Evolutionary conservation across 768 basidiomycete species (phyloP), one percentile per base, ranked within the genome.

Genomic region (Baorangia bicolor): DNA sequence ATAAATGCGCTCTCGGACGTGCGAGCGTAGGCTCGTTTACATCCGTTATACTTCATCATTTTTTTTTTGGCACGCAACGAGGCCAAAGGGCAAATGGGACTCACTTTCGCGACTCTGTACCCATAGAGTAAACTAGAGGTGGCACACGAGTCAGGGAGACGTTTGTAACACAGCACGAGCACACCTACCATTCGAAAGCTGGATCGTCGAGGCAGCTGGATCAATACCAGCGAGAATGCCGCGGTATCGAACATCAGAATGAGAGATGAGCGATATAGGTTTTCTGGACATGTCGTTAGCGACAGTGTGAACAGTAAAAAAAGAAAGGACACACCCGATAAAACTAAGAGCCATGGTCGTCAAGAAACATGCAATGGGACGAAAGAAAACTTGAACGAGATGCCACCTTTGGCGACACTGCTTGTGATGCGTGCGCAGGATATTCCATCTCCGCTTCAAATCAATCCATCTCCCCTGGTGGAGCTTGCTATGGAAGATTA

Each of bases 181-280:
- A 38, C 52, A 64, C 57, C 40, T 58, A 91, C 92, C 92, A 80
- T 92, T 92, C 31, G 88, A 90, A 35, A 94, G 81, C 69, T 90
- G 88, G 60, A 94, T 94, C 4, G 92, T 94, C 12, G 90, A 91
- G 47, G 88, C 88, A 58, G 77, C 81, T 33, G 92, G 87, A 75
- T 93, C 90, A 66, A 94, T 92, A 37, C 90, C 90, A 46, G 89
- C 89, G 44, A 94, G 78, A 58, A 90, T 92, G 57, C 92, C 92
- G 60, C 90, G 81, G 75, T 94, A 94, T 53, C 92, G 87, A 57
- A 94, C 89, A 82, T 92, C 92, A 48, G 90, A 91, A 71, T 92
- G 89, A 55, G 92, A 93, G 70, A 92, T 88, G 67, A 94, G 86
- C 54, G 92, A 92, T 55, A 94, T 94, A 11, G 88, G 83, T 80